Percentiles rank a stretch among this genome's conserved stretches.
Conservation (phyloP, 225 moss, liverwort and hornwort genomes). For the Takakia lepidozioides region DNA sequence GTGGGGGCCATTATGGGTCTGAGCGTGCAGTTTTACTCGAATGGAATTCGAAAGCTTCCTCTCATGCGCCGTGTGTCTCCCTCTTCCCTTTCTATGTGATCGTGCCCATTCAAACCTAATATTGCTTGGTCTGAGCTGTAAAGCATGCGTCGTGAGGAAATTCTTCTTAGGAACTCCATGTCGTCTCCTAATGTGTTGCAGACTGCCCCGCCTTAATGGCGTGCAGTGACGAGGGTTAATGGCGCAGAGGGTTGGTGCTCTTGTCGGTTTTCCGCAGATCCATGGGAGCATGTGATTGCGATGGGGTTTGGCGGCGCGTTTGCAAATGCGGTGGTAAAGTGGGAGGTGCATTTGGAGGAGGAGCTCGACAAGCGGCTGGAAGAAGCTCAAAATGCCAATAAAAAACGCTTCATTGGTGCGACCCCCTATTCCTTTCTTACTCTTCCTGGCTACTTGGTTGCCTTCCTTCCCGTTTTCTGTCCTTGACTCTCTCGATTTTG, state of each 20-base stretch:
- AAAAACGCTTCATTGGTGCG: slow-evolving; percentile 33
- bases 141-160: too few relatives aligned
- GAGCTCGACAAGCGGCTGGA: slow-evolving; percentile 37
- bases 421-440: neutral
- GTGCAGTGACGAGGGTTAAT: too few relatives aligned
- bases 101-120: too few relatives aligned
- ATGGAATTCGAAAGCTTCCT: slow-evolving; percentile 42
- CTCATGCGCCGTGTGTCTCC: slow-evolving; percentile 37
- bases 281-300: slow-evolving; percentile 51
- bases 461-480: neutral
- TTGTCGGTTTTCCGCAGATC: slow-evolving; percentile 26
- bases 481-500: neutral
- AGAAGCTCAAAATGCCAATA: slow-evolving; percentile 25
- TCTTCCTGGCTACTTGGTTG: neutral
- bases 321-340: slow-evolving; percentile 35
- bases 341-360: slow-evolving; percentile 34
- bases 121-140: too few relatives aligned
- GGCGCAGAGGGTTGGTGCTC: neutral
- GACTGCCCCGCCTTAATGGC: too few relatives aligned
- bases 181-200: too few relatives aligned
- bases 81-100: neutral
- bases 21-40: slow-evolving; percentile 36
- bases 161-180: too few relatives aligned
- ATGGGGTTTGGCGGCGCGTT: slow-evolving; percentile 40
- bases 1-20: slow-evolving; percentile 37